Evolutionary conservation across 441 rosid species (phyloP).

Genomic region (Adansonia rubrostipa): DNA sequence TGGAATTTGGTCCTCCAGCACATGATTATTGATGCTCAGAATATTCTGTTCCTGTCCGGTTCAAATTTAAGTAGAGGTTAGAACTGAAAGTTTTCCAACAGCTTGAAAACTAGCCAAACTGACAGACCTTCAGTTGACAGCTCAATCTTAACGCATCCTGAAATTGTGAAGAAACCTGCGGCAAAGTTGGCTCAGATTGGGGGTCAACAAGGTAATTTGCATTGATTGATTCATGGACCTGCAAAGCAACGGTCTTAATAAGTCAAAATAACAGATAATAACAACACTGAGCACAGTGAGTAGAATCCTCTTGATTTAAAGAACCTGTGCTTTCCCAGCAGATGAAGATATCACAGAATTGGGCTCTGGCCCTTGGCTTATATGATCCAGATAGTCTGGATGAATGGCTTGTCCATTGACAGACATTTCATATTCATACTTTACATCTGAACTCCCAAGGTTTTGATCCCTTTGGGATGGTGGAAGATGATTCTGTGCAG

Average conservation of each 20-base stretch:
- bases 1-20: slow-evolving; percentile 42
- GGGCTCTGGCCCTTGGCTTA: slow-evolving; percentile 49
- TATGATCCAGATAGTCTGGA: slow-evolving; percentile 59
- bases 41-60: slow-evolving; percentile 53
- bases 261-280: slow-evolving; percentile 1
- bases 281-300: neutral
- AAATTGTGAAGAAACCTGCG: slow-evolving; percentile 67
- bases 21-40: slow-evolving; percentile 43
- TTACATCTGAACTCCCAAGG: slow-evolving; percentile 51
- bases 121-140: slow-evolving; percentile 51
- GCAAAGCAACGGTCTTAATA: slow-evolving; percentile 27
- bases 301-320: slow-evolving; percentile 19
- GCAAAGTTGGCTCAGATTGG: slow-evolving; percentile 55
- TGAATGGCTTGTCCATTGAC: slow-evolving; percentile 61
- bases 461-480: slow-evolving; percentile 58
- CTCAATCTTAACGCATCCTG: slow-evolving; percentile 49
- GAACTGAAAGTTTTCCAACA: neutral
- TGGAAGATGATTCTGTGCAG: slow-evolving; percentile 51
- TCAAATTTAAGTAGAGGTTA: slow-evolving; percentile 21
- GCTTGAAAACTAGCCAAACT: slow-evolving; percentile 14
- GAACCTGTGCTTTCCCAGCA: slow-evolving; percentile 67
- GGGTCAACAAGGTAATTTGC: slow-evolving; percentile 50
- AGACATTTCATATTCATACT: slow-evolving; percentile 59
- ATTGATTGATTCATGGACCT: slow-evolving; percentile 63
- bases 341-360: slow-evolving; percentile 53